Evolutionary conservation across 2,329 filamentous ascomycete species (phyloP), one percentile per base, ranked within the genome.

Genomic region (Penicillium janthinellum): DNA sequence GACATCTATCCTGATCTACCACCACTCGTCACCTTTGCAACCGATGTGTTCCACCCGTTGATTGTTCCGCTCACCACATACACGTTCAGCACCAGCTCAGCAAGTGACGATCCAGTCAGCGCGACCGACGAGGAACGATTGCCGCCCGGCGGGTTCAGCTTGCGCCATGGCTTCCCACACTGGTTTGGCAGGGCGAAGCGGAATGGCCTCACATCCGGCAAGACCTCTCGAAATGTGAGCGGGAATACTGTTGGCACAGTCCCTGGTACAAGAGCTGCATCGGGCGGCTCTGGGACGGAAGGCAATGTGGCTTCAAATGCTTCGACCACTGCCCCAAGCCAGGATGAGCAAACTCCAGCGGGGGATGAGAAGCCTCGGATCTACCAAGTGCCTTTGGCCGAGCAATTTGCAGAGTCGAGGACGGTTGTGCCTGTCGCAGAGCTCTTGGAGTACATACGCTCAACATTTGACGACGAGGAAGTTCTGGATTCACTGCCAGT

Each of bases 31-130:
- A 94, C 89, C 56, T 96, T 99, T 76, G 86, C 87, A 48, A 96
- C 91, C 67, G 94, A 98, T 73, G 89, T 98, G 67, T 99, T 98
- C 75, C 94, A 99, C 74, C 94, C 94, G 17, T 83, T 99, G 44
- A 88, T 98, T 66, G 92, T 93, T 7, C 93, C 95, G 39, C 83
- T 96, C 62, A 96, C 92, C n/a, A 96, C 92, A 3, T 96, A 96
- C 77, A 95, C 91, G 72, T 96, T 96, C 79, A 90, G 91, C 44
- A 92, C 91, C 62, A 88, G 90, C 58, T 86, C 90, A 38, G 86
- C 90, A 62, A 88, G 88, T 62, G 84, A 85, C 57, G 91, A 90
- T 50, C 91, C 91, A 0, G 89, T 93, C 62, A 94, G 90, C 73
- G 91, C 92, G 8, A 89, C 88, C 1, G 92, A 96, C 68, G 88